Base-by-base conservation (phyloP, 176 grass and related monocot genomes). In the Panicum miliaceum region DNA sequence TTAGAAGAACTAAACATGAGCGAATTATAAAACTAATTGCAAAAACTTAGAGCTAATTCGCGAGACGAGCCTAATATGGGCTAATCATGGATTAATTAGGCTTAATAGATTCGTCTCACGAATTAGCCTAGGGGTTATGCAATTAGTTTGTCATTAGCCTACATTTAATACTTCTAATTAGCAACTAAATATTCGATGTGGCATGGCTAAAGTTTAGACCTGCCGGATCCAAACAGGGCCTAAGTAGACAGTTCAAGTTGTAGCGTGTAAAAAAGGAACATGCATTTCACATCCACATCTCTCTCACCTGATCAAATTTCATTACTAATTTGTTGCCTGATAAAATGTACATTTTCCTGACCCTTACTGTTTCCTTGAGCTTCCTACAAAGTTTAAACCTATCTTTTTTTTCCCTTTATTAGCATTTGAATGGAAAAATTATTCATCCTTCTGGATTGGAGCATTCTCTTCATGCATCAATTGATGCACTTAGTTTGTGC, bases 391-490 rank as follows among this genome's bases (percentile, higher is more conserved):
- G 2, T 70, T 48, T 15, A 80, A 64, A 32, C 78, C 81, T 23
- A 51, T 75, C 6, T 14, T 63, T 67, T 14, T 68, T 67, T 12
- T 58, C 53, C 32, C 76, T 66, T 67, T 86, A 23, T 25, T 83
- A 96, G 93, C 63, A 92, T 86, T 82, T 80, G 73, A 91, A 73
- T 80, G 93, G 88, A 74, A 63, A 79, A 38, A 86, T 87, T 82
- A 75, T 92, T 68, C 86, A 80, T 85, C 93, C 93, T 14, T 86
- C 80, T 89, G 88, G 90, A 78, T 53, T 62, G 15, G 88, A 96
- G 73, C 48, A 75, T 73, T 53, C 60, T 35, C 81, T 96, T 59
- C 86, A 91, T 79, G 76, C 80, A 43, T 75, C 71, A 53, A 66
- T 96, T 78, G 76, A 82, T 76, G 50, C 67, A 52, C 20, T 96